Evolutionary conservation across 371 early-diverging fungal species (phyloP), one percentile per base, ranked within the genome.

Genomic region (Dinochytrium kinnereticum): DNA sequence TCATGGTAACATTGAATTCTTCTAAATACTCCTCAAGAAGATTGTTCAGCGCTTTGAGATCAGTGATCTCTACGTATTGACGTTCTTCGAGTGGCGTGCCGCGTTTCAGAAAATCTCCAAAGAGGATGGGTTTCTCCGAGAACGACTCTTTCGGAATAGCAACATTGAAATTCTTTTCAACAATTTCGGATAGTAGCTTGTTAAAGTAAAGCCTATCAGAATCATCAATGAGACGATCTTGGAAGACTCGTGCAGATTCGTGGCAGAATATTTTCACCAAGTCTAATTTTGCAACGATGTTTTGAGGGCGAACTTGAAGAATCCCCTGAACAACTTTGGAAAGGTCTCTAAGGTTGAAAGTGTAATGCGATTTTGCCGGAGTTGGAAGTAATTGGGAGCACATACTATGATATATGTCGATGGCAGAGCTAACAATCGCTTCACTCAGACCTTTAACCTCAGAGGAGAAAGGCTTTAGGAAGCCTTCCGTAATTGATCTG

Each of bases 301-400:
- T 77, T 24, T 55, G 65, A 17, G 85, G 86, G 10, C 77, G 72
- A 1, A 85, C 76, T 72, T 88, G 88, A 26, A 80, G 65, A n/a
- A 84, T 76, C 3, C 85, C 85, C 50, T 88, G 86, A 66, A 86
- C 73, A 3, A 86, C 86, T 72, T 85, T 84, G 39, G 88, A 88
- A 59, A 88, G 69, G 69, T 88, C 88, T 19, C 88, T 74, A 51
- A 87, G 49, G 68, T 88, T 88, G 79, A 88, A 88, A 0, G 88
- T 88, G 74, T 88, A 88, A 72, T 88, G 88, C 2, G 87, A 87
- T 65, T 88, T 88, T 1, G 86, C 85, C 7, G 88, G 88, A 1
- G 88, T 88, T n/a, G 88, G 88, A 1, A 88, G 77, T 50, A 88
- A 72, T 61, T 88, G 86, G 1, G 79, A 82, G 71, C 84, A 83